phyloP scores from a whole-genome alignment of 208 protist genomes.

The Porcisia deanei region DNA sequence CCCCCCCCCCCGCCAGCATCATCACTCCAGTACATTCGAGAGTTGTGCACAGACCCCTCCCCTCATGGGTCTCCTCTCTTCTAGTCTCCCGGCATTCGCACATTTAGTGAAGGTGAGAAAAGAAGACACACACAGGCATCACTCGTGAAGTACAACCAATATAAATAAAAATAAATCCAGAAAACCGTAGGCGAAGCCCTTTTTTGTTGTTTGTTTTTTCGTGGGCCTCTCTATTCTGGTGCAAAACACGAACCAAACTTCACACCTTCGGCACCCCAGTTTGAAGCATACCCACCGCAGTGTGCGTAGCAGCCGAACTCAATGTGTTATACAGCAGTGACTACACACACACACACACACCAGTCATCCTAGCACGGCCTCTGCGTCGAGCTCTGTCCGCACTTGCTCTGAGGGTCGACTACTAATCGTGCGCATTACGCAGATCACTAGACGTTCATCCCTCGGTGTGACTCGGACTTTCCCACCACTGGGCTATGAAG shows the following conservation, averaged over 20 bases:
- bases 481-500: neutral
- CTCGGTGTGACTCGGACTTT: neutral
- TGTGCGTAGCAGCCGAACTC: neutral
- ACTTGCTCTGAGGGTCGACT: neutral
- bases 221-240: too few species aligned
- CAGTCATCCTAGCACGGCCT: neutral
- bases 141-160: neutral
- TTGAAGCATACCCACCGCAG: too few species aligned
- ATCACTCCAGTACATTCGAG: neutral
- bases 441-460: neutral
- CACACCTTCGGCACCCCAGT: too few species aligned
- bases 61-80: neutral
- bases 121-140: neutral
- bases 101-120: neutral
- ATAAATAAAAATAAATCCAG: too few species aligned
- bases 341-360: too few species aligned
- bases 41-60: neutral
- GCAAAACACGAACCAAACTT: too few species aligned
- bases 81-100: neutral
- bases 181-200: too few species aligned
- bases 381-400: neutral
- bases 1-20: neutral
- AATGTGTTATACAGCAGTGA: neutral
- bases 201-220: too few species aligned
- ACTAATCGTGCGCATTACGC: neutral